phyloP scores from a whole-genome alignment of 1,139 yeast genomes.

The Tardiomyces digboiensis region DNA sequence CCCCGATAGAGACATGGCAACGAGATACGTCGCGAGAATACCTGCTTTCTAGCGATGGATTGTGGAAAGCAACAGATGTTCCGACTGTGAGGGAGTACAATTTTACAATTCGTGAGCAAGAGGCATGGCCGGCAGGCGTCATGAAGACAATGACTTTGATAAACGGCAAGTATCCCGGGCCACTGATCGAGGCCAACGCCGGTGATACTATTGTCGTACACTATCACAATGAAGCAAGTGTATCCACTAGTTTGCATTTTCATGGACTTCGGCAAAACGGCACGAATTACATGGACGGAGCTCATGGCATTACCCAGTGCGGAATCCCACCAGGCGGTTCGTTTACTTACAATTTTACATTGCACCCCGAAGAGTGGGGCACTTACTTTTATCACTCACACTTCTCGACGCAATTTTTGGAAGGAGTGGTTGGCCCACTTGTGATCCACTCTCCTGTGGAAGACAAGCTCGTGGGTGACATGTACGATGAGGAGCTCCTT shows the following conservation, averaged over 20 bases:
- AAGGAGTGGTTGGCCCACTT: constrained; percentile 74
- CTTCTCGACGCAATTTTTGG: constrained; percentile 66
- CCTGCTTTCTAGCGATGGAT: constrained; percentile 12
- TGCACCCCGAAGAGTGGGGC: constrained; percentile 59
- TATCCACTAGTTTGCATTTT: constrained; percentile 60
- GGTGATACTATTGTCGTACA: constrained; percentile 71
- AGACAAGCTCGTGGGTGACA: constrained; percentile 27
- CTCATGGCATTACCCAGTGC: constrained; percentile 79
- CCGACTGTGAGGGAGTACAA: constrained; percentile 32
- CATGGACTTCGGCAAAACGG: constrained; percentile 87
- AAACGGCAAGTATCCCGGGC: constrained; percentile 75
- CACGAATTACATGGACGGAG: constrained; percentile 75
- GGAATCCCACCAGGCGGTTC: constrained; percentile 71
- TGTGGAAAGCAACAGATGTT: constrained; percentile 11
- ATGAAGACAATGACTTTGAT: constrained; percentile 53
- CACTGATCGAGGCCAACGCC: constrained; percentile 50
- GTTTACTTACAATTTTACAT: constrained; percentile 70
- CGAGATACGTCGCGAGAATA: constrained; percentile 22
- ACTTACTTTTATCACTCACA: constrained; percentile 97
- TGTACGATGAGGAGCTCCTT: constrained; percentile 59
- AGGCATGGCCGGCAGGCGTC: constrained; percentile 58
- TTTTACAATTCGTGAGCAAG: constrained; percentile 56
- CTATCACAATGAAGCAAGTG: constrained; percentile 55
- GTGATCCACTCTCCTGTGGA: constrained; percentile 44
- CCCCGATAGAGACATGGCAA: constrained; percentile 16